These are phyloP conservation scores for Plasmodium malariae DNA, from an alignment of 169 alveolate genomes.

Conservation along the genomic window DNA sequence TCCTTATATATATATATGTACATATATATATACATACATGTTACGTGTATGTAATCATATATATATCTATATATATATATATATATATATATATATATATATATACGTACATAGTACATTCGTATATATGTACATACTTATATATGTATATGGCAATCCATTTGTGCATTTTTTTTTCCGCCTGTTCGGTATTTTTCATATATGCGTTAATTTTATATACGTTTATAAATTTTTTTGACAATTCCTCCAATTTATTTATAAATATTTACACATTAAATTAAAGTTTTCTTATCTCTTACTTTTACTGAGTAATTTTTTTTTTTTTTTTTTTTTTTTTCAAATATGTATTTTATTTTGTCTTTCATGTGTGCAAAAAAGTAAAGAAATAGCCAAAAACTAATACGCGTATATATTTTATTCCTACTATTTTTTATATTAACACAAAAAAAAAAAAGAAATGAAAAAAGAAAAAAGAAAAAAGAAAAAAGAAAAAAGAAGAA, in stretches of 20 bases:
- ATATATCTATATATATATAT: no score
- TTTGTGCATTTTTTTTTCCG: background rate
- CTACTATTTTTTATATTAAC: background rate
- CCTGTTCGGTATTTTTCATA: background rate
- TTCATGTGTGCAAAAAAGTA: slow-evolving; percentile 67
- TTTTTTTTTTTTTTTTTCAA: background rate
- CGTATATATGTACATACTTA: background rate
- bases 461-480: background rate
- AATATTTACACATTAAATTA: background rate
- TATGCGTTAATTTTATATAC: background rate
- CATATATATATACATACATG: no score
- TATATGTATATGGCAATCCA: no score
- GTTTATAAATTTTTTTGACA: no score
- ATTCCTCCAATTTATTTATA: background rate
- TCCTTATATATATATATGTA: no score
- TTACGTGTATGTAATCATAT: no score
- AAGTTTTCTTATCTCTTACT: background rate
- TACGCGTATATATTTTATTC: background rate
- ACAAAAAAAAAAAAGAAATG: slow-evolving; percentile 16
- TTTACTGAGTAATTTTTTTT: background rate
- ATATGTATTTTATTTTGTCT: slow-evolving; percentile 36
- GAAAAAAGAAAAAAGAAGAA: slow-evolving; percentile 1
- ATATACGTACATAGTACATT: no score
- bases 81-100: no score
- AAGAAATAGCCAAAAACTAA: slow-evolving; percentile 17